Base-by-base conservation (phyloP, 2,329 filamentous ascomycete species). In the Raffaelea arxii region DNA sequence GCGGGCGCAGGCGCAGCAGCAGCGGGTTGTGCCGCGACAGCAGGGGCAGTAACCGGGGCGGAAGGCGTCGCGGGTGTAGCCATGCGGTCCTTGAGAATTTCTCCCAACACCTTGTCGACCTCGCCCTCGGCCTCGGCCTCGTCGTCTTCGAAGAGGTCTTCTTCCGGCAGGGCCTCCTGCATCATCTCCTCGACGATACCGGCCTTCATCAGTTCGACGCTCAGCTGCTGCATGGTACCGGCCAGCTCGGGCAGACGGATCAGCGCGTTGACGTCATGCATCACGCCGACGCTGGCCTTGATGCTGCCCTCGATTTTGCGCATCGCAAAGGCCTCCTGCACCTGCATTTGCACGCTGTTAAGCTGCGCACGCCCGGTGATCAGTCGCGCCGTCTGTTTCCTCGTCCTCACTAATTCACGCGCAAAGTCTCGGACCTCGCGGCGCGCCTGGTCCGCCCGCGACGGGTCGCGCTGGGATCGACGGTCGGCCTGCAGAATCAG, bases 181-280 rank as follows among this genome's bases (percentile, higher is more conserved):
- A 94, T 81, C 86, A 97, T 96, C 70, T 98, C 92, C 71, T 97
- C 91, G 50, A 97, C 94, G 54, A 98, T 91, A 16, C 91, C 92
- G 3, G 92, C 91, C 69, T 89, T 94, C 64, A 95, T 85, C 55
- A 97, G 68, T 72, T 97, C 92, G 48, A 83, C 75, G 57, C 82
- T 84, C 43, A 97, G 70, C 63, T 94, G 87, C 52, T 81, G 75
- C 91, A 97, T 97, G 9, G 90, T 96, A 14, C 78, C 81, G 19
- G 84, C 87, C 51, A 97, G 71, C 68, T 95, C 86, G 11, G 92
- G 92, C 56, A 98, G 66, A 24, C 83, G 75, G 43, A 96, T 80
- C 23, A 97, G 72, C 16, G 75, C 77, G 64, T 97, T 97, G 49
- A 98, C 88, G 62, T 97, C 89, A 67, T 90, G 91, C 92, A 98